These are phyloP conservation scores for Geranomyces michiganensis DNA, from an alignment of 192 early-diverging fungal genomes.

Conservation along the genomic window DNA sequence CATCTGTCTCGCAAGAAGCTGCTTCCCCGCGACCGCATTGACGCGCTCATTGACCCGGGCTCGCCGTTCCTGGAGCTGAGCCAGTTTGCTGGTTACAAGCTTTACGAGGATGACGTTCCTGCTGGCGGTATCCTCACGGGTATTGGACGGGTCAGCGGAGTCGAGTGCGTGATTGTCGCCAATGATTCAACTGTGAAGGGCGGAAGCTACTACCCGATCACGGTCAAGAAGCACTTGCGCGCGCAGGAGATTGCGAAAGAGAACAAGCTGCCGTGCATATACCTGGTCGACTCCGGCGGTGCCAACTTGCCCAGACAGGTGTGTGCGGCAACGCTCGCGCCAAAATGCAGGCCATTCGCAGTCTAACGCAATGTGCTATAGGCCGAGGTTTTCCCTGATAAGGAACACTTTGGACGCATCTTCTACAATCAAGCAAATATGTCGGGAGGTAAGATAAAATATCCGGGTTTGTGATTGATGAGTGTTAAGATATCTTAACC, in stretches of 20 bases:
- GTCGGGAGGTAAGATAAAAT: conserved; percentile 41
- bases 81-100: conserved; percentile 80
- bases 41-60: conserved; percentile 75
- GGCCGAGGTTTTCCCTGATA: conserved; percentile 94
- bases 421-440: conserved; percentile 89
- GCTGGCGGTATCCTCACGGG: conserved; percentile 95
- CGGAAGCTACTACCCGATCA: conserved; percentile 91
- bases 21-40: conserved; percentile 88
- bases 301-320: conserved; percentile 80
- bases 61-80: conserved; percentile 95
- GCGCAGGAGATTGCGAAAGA: conserved; percentile 96
- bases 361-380: conserved; percentile 43
- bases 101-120: conserved; percentile 85
- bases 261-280: conserved; percentile 93
- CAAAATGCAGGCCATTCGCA: no score
- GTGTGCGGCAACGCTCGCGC: background rate
- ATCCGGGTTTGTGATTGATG: background rate
- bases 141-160: conserved; percentile 86
- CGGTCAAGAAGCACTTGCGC: conserved; percentile 95
- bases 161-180: conserved; percentile 95
- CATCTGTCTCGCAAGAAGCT: conserved; percentile 86
- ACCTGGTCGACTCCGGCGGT: conserved; percentile 93
- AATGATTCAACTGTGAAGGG: conserved; percentile 99
- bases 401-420: conserved; percentile 85
- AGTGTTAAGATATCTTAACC: background rate